Evolutionary conservation across 192 early-diverging fungal species (phyloP).

Genomic region (Allomyces arbusculus): DNA sequence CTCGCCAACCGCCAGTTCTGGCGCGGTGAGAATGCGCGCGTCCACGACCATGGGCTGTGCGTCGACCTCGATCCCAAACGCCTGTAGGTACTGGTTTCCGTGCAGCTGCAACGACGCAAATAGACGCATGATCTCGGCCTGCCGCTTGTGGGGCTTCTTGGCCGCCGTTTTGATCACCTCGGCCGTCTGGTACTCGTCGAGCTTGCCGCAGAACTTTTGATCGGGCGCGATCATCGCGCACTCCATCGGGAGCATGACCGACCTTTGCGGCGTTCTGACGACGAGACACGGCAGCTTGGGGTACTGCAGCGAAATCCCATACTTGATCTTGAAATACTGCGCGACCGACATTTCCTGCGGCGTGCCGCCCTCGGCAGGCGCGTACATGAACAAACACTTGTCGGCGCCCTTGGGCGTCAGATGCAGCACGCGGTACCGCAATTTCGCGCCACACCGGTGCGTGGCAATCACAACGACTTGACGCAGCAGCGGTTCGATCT

Average conservation of each 20-base stretch:
- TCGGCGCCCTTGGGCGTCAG: conserved; percentile 46
- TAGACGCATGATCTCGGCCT: conserved; percentile 48
- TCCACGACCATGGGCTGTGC: conserved; percentile 45
- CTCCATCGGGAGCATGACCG: conserved; percentile 72
- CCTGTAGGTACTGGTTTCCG: conserved; percentile 43
- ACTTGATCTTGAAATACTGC: conserved; percentile 53
- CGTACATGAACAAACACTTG: conserved; percentile 48
- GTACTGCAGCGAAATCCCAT: conserved; percentile 46
- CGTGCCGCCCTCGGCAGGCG: not conserved
- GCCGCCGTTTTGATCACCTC: conserved; percentile 93
- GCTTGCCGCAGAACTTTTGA: conserved; percentile 60
- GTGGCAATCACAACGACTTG: too few species aligned
- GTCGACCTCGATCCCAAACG: conserved; percentile 53
- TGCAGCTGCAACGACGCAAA: conserved; percentile 27
- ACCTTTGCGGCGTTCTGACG: conserved; percentile 25
- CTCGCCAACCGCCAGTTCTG: conserved; percentile 4
- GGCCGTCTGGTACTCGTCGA: conserved; percentile 67
- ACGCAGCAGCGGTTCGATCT: too few species aligned
- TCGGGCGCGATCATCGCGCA: conserved; percentile 64
- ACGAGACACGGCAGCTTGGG: conserved; percentile 67
- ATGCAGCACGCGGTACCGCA: too few species aligned
- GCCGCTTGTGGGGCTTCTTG: conserved; percentile 58
- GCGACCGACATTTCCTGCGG: conserved; percentile 36
- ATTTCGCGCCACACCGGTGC: too few species aligned
- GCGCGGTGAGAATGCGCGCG: conserved; percentile 5